A percentile compares a stretch with the other conserved stretches of the same genome.
These are phyloP conservation scores for Thielaviopsis cerberus DNA, from an alignment of 2,329 filamentous ascomycete species.

Conservation along the genomic window DNA sequence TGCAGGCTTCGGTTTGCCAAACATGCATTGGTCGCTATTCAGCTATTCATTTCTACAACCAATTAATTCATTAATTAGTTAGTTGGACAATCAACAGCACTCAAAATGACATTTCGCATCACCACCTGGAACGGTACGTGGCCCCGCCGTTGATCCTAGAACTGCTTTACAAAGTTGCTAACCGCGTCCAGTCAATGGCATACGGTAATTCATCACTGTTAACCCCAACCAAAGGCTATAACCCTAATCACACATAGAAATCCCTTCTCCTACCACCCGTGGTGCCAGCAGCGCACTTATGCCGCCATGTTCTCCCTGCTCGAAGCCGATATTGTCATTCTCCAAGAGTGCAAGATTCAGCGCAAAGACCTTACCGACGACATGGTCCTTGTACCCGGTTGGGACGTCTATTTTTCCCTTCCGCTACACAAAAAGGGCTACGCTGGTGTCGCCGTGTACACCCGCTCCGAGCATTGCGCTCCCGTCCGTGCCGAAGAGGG, in stretches of 20 bases:
- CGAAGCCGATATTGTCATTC: constrained; percentile 78
- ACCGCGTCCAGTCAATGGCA: constrained; percentile 49
- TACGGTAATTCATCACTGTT: constrained; percentile 33
- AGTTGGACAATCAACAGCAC: too few species aligned
- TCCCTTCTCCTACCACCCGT: constrained; percentile 70
- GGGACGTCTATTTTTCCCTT: constrained; percentile 91
- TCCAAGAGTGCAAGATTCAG: constrained; percentile 95
- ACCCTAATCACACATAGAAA: constrained; percentile 33
- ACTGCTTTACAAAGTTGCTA: not conserved
- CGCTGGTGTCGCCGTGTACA: constrained; percentile 89
- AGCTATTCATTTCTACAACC: too few species aligned
- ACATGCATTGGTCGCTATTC: too few species aligned
- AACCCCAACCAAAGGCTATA: not conserved
- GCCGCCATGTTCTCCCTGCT: constrained; percentile 87
- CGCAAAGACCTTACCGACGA: constrained; percentile 81
- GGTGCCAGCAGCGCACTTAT: constrained; percentile 49
- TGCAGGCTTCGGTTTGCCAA: too few species aligned
- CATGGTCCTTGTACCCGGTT: constrained; percentile 85
- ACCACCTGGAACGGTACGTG: constrained; percentile 67
- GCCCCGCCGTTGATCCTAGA: too few species aligned
- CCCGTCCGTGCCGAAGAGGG: constrained; percentile 88
- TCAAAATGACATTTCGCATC: constrained; percentile 54
- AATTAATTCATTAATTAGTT: too few species aligned
- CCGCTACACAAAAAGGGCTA: constrained; percentile 93
- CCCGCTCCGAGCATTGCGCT: constrained; percentile 64